Evolutionary conservation across 2,329 filamentous ascomycete species (phyloP), one percentile per base, ranked within the genome.

Genomic region (Ophiostoma quercus): DNA sequence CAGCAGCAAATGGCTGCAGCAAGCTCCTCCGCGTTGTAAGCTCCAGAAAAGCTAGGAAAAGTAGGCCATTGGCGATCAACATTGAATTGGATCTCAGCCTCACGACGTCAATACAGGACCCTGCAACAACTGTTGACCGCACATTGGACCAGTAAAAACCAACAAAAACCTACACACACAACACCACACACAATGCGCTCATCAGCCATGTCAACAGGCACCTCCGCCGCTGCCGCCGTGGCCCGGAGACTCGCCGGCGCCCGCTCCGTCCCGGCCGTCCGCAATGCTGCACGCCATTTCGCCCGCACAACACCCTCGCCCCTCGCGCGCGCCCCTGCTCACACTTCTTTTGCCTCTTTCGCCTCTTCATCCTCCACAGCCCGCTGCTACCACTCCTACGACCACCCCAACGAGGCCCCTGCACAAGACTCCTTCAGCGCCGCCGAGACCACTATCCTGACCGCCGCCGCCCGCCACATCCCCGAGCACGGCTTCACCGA

Each of bases 401-500:
- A 91, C 76, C 90, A 92, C 76, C 83, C 87, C 79, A 85, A 91
- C 76, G 89, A 92, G 76, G 82, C 87, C 0, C 76, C 84, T 7
- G 82, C 87, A 16, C 81, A 86, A 1, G 79, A 80, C 51, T 84
- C 85, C 72, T 96, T 92, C 83, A 87, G 84, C 76, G 79, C 83
- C 72, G 84, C 85, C 77, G 92, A 97, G 82, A 82, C 84, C 62
- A 82, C 86, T 70, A 96, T 98, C 77, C 90, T 99, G 73, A 84
- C 90, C 65, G 88, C 92, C n/a, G 90, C 94, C 22, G 87, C 95
- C 75, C 78, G 81, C 39, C 91, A 96, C 78, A 88, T 98, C 11
- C 92, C 93, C 22, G 79, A 84, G 67, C 86, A 92, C 78, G 95
- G 95, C 77, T 99, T 98, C 84, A 92, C 92, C 0, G 81, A 84